phyloP scores from a whole-genome alignment of 2,329 filamentous ascomycete genomes.

The Verticillium longisporum region DNA sequence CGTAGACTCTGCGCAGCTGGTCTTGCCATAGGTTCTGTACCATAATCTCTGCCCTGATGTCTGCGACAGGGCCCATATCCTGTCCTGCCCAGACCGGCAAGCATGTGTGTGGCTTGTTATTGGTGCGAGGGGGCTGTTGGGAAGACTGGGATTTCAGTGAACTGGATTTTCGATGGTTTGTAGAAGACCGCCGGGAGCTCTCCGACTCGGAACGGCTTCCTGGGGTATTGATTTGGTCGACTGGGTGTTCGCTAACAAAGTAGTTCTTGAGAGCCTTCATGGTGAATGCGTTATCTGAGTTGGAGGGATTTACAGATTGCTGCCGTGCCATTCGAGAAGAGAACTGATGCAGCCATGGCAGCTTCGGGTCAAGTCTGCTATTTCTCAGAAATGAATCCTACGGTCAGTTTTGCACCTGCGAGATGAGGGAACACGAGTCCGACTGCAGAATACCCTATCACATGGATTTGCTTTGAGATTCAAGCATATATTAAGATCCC shows the following conservation, averaged over 20 bases:
- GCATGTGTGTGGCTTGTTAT: not conserved
- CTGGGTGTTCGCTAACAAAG: slow-evolving; percentile 1
- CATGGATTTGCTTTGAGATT: not conserved
- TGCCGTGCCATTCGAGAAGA: not conserved
- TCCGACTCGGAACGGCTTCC: not conserved
- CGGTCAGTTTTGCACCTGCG: not conserved
- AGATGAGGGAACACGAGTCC: not conserved
- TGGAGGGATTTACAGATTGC: not conserved
- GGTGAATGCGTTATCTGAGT: not conserved
- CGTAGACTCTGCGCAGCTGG: not conserved
- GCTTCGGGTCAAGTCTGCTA: no score
- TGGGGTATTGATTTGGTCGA: not conserved
- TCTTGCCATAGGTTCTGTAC: slow-evolving; percentile 1
- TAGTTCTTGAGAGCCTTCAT: slow-evolving; percentile 13
- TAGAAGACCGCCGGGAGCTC: not conserved
- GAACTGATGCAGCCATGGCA: no score
- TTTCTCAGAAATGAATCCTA: no score
- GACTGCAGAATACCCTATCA: not conserved
- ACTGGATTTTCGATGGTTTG: not conserved
- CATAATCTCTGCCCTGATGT: not conserved
- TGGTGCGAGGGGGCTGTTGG: slow-evolving; percentile 1
- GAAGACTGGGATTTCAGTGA: not conserved
- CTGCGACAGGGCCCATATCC: not conserved
- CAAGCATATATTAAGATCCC: not conserved
- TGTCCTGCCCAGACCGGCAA: slow-evolving; percentile 8